These are phyloP conservation scores for Colletotrichum abscissum DNA, from an alignment of 2,329 filamentous ascomycete species.

Conservation along the genomic window DNA sequence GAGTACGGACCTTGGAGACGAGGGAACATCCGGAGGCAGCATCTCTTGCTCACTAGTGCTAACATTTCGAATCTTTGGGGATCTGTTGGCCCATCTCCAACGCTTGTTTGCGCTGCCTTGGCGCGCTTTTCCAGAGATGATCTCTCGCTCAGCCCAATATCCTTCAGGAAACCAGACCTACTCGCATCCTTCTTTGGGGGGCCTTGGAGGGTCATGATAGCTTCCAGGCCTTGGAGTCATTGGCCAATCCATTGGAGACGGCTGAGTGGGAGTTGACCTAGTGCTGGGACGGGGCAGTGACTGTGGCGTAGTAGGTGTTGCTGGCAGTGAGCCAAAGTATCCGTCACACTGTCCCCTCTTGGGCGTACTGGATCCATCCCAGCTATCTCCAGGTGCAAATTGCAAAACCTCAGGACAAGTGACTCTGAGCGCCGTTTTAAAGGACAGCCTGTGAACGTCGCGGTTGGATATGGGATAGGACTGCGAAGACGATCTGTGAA, in stretches of 20 bases:
- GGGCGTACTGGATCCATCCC: slow-evolving; percentile 34
- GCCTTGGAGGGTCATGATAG: slow-evolving; percentile 63
- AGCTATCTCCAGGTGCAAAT: slow-evolving; percentile 21
- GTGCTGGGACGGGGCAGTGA: background rate
- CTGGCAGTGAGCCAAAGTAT: slow-evolving; percentile 20
- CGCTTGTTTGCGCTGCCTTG: slow-evolving; percentile 48
- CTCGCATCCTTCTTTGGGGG: slow-evolving; percentile 65
- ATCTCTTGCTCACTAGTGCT: slow-evolving; percentile 47
- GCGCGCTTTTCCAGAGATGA: slow-evolving; percentile 39
- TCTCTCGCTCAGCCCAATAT: slow-evolving; percentile 71
- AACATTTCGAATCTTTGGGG: slow-evolving; percentile 41
- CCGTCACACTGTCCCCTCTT: slow-evolving; percentile 12
- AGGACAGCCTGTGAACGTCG: slow-evolving; percentile 26
- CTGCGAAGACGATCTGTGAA: slow-evolving; percentile 14
- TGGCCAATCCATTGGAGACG: background rate
- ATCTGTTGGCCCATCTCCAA: slow-evolving; percentile 55
- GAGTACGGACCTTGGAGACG: background rate
- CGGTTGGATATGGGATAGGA: background rate
- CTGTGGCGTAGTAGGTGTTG: background rate
- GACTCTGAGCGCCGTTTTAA: slow-evolving; percentile 33
- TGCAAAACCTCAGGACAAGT: slow-evolving; percentile 3
- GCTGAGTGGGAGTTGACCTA: background rate
- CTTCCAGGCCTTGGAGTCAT: background rate
- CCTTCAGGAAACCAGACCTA: slow-evolving; percentile 74
- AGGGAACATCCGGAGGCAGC: background rate